Base-by-base conservation (phyloP, 2,329 filamentous ascomycete species). In the Fusarium sacchari region DNA sequence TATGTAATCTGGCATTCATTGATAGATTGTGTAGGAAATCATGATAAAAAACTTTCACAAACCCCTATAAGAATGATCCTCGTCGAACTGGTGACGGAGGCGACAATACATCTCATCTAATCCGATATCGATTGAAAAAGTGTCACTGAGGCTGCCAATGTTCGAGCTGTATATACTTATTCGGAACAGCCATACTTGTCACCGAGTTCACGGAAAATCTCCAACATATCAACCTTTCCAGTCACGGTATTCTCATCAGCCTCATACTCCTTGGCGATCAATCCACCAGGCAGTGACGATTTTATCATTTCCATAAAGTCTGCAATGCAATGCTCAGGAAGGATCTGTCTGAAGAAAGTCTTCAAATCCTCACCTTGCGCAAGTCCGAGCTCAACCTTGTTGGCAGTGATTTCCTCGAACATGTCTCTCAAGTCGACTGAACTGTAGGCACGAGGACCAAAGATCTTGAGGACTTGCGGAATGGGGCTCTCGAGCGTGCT, bases 251-350 rank as follows among this genome's bases (percentile, higher is more conserved):
- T 46, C 24, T 78, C 72, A 7, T 71, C 71, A 13, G 67, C 69
- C 3, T 43, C 72, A 60, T 76, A 80, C 7, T 80, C 76, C 7
- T 60, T 64, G 2, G 67, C 61, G 52, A 78, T 72, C 22, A 77
- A 70, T 4, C 80, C 80, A 10, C 78, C 80, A 5, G 77, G 75
- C 12, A 80, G 49, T 6, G 67, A 65, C 22, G 78, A 72, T 6
- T 59, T 72, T 3, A 74, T 75, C 73, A 81, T 79, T 52, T 78
- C 77, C 12, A 78, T 75, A n/a, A 80, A 71, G 24, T 78, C 77
- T 24, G 69, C 57, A 6, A 76, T 73, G 18, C 76, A 68, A 1
- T 57, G 28, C 22, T 69, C 61, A 5, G 75, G 78, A 5, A 80
- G 58, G 3, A 72, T 49, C 20, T 76, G 60, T 5, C 61, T 59